Conservation (phyloP, 495 filamentous ascomycete genomes). For the Zalerion maritima region DNA sequence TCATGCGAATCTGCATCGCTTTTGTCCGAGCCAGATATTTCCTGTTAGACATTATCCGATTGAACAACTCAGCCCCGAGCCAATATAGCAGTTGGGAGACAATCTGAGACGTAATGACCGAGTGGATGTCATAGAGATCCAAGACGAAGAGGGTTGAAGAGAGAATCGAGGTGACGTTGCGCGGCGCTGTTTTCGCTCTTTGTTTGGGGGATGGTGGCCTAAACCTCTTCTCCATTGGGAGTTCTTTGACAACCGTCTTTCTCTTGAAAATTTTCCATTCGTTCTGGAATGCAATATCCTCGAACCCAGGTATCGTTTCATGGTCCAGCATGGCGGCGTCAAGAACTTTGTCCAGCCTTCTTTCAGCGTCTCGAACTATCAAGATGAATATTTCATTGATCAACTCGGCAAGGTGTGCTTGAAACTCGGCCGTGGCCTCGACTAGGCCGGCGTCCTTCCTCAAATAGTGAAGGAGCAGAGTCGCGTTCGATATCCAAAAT, state of each 20-base stretch:
- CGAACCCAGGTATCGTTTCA: slow-evolving; percentile 94
- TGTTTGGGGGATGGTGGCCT: slow-evolving; percentile 92
- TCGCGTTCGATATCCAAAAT: slow-evolving; percentile 98
- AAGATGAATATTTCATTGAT: slow-evolving; percentile 98
- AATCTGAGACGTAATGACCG: slow-evolving; percentile 86
- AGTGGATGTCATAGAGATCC: slow-evolving; percentile 96
- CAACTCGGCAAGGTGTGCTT: slow-evolving; percentile 82
- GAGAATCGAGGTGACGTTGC: slow-evolving; percentile 92
- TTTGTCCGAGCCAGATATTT: slow-evolving; percentile 94
- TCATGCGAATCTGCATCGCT: slow-evolving; percentile 99
- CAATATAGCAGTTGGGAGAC: slow-evolving; percentile 91
- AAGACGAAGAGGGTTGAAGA: slow-evolving; percentile 96
- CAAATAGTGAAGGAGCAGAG: slow-evolving; percentile 83
- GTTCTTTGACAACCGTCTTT: slow-evolving; percentile 73
- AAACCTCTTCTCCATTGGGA: slow-evolving; percentile 80
- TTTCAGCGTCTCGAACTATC: slow-evolving; percentile 96
- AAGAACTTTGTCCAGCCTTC: slow-evolving; percentile 89
- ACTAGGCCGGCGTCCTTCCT: slow-evolving; percentile 83
- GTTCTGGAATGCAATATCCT: slow-evolving; percentile 90
- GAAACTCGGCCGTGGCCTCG: slow-evolving; percentile 73
- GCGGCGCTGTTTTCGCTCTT: slow-evolving; percentile 75
- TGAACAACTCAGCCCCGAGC: slow-evolving; percentile 94
- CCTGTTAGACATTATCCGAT: slow-evolving; percentile 89
- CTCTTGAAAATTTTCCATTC: slow-evolving; percentile 95
- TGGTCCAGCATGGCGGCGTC: slow-evolving; percentile 91